phyloP scores from a whole-genome alignment of 768 basidiomycete species.

The Agaricus blazei region DNA sequence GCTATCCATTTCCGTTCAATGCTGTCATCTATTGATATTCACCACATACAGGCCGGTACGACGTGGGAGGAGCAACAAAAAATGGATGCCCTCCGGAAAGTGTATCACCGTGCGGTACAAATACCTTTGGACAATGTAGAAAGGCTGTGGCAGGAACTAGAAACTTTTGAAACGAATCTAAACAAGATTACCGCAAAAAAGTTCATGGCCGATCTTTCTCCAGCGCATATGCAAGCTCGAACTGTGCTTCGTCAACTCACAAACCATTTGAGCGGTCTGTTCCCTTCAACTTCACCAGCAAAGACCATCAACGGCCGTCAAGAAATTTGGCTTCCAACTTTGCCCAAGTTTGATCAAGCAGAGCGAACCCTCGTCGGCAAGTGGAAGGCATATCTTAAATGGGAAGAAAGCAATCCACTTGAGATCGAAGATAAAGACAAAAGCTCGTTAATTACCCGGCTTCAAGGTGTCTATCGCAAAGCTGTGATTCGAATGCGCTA shows the following conservation, averaged over 20 bases:
- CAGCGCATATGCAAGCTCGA: constrained; percentile 93
- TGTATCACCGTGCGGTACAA: constrained; percentile 91
- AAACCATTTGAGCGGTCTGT: constrained; percentile 62
- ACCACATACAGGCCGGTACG: constrained; percentile 46
- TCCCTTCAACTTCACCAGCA: constrained; percentile 20
- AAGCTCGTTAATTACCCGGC: constrained; percentile 55
- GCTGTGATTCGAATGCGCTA: constrained; percentile 90
- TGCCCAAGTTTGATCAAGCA: constrained; percentile 65
- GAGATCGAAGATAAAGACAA: constrained; percentile 86
- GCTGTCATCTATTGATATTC: not conserved
- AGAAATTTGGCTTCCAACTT: constrained; percentile 59
- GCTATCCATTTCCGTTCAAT: constrained; percentile 16
- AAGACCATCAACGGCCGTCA: constrained; percentile 18
- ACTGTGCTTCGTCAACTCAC: constrained; percentile 79
- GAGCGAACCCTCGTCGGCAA: constrained; percentile 75
- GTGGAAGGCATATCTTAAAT: constrained; percentile 92
- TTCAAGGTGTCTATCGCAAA: constrained; percentile 83
- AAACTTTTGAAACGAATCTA: constrained; percentile 83
- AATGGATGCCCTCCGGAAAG: constrained; percentile 87
- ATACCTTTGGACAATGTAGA: constrained; percentile 95
- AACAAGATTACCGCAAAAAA: constrained; percentile 96
- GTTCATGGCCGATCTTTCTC: constrained; percentile 89
- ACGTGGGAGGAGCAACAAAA: constrained; percentile 97
- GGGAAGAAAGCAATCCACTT: constrained; percentile 93
- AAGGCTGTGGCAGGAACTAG: constrained; percentile 88